Base-by-base conservation (phyloP, 2,329 filamentous ascomycete genomes). In the Botrytis medusae region DNA sequence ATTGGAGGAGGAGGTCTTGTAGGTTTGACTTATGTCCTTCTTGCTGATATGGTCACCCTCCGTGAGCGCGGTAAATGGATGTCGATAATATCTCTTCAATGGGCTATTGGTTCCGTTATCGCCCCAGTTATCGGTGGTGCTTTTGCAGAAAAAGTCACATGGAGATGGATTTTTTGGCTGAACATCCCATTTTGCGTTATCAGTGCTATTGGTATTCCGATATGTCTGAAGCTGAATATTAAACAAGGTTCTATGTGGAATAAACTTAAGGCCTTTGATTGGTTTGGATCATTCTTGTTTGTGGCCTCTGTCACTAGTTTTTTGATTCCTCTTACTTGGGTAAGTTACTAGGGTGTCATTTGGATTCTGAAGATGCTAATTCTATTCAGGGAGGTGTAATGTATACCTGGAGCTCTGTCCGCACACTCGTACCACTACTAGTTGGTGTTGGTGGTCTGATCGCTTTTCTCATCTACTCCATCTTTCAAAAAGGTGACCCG, bases 251-350 rank as follows among this genome's bases (percentile, higher is more conserved):
- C 74, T 10, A 71, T 77, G 9, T 74, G 51, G 69, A 69, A 54
- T 37, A 77, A 76, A 51, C 68, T 80, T 10, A 74, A 75, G 48
- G 64, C 70, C 1, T 77, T 93, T 37, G 90, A 93, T 79, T 92
- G 87, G 85, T 72, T 88, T 48, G 91, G 91, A 3, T 86, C 87
- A 6, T 76, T 87, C 1, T 78, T 93, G 4, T 92, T 93, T 78
- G 83, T 91, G 18, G 85, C 83, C 22, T 87, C 87, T 20, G 83
- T 85, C 18, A 89, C 88, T 0, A 86, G 85, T 60, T 87, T 91
- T 77, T 80, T 91, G 46, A 88, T 91, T 72, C 87, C 88, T 0
- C 79, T 92, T 5, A 89, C 88, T 1, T 90, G 88, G 84, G 91
- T 76, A 57, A 73, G 77, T 75, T 40, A 46, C 34, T 34, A 48